A percentile compares a stretch with the other conserved stretches of the same genome.
These are phyloP conservation scores for Lactuca saligna DNA, from an alignment of 129 eudicot species.

Conservation along the genomic window DNA sequence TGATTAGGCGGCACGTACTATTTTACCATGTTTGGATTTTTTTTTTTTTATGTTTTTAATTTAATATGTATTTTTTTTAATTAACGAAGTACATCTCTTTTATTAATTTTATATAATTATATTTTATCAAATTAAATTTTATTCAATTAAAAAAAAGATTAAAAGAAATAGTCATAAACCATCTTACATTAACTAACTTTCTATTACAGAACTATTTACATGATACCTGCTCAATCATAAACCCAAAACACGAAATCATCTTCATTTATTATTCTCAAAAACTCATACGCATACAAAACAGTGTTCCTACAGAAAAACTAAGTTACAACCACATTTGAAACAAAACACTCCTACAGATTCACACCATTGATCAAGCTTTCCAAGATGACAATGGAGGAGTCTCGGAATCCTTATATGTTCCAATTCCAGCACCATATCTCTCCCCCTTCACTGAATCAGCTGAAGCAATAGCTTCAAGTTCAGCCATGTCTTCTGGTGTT, in stretches of 20 bases:
- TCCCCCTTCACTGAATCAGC: slow-evolving; percentile 43
- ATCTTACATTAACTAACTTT: no score
- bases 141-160: no score
- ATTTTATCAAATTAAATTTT: no score
- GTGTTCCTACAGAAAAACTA: no score
- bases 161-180: no score
- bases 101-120: no score
- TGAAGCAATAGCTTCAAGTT: slow-evolving; percentile 49
- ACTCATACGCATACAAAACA: not conserved
- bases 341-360: not conserved
- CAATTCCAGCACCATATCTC: slow-evolving; percentile 6
- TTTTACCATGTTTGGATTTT: no score
- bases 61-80: no score
- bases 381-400: slow-evolving; percentile 48
- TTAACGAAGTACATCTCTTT: no score
- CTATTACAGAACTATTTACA: no score
- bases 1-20: no score
- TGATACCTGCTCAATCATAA: not conserved
- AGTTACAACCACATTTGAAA: not conserved
- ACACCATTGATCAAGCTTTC: slow-evolving; percentile 31
- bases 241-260: not conserved
- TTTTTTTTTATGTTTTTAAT: no score
- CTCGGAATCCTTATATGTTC: slow-evolving; percentile 38
- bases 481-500: slow-evolving; percentile 45
- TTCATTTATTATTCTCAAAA: not conserved